Evolutionary conservation across 495 filamentous ascomycete genomes (phyloP), one percentile per base, ranked within the genome.

Genomic region (Lophium mytilinum): DNA sequence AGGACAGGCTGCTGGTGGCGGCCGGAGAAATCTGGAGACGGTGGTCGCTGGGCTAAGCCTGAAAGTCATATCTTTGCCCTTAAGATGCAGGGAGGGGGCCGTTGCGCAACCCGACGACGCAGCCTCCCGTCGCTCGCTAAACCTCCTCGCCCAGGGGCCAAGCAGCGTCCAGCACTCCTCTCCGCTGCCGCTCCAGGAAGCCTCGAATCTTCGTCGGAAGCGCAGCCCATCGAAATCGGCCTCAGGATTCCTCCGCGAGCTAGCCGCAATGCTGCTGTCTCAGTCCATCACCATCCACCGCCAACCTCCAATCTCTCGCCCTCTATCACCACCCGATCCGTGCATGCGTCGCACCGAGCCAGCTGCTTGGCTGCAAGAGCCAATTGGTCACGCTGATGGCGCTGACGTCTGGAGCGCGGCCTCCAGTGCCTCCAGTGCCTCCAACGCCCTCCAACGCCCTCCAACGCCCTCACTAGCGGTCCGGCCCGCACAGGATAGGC

Each of bases 151-250:
- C 24, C 24, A 30, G 24, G 24, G 30, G 37, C 33, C 30, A 24
- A 61, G 62, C 62, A 65, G 62, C 62, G 58, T 61, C 62, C 62
- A 58, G 62, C n/a, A 53, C 7, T 30, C 18, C n/a, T 58, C 36
- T 58, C 57, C 54, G 54, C 49, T 61, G 58, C 43, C n/a, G 40
- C 53, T 55, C 53, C 58, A 58, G 61, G 62, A 39, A 65, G 57
- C 50, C 50, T 55, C 58, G 55, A 61, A 33, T 55, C 37, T 56
- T 9, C 54, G 35, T 61, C 58, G 62, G 62, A 50, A 55, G 37
- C 35, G 53, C 52, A 34, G 58, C 58, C 53, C 41, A 61, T 53
- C 57, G 48, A 45, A 47, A 50, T 17, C 35, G 45, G 24, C 33
- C 34, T 7, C 43, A 46, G 12, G 58, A 51, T 52, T 60, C 61